These are phyloP conservation scores for Antrodiella citrinella DNA, from an alignment of 768 basidiomycete genomes.

Conservation along the genomic window DNA sequence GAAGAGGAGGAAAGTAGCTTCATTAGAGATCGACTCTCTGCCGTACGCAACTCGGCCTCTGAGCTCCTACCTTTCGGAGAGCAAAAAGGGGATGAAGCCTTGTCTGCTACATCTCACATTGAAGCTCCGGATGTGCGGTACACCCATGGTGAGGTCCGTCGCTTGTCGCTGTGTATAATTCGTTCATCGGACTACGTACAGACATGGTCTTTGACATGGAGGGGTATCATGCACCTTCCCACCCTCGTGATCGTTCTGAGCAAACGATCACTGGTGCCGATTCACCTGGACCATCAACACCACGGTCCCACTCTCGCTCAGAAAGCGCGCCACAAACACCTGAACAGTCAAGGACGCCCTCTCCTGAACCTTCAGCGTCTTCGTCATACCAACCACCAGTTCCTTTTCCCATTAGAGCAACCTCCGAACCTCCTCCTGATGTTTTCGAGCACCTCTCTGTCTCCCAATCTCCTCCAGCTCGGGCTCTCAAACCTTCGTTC, in stretches of 20 bases:
- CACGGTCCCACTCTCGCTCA: not conserved
- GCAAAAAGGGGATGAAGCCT: slow-evolving; percentile 34
- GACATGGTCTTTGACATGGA: slow-evolving; percentile 77
- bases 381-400: slow-evolving; percentile 13
- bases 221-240: slow-evolving; percentile 58
- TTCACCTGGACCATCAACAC: not conserved
- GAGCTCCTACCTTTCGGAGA: slow-evolving; percentile 18
- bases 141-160: slow-evolving; percentile 35
- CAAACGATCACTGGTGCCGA: slow-evolving; percentile 16
- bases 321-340: slow-evolving; percentile 10
- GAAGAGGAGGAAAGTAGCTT: slow-evolving; percentile 9
- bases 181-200: slow-evolving; percentile 22
- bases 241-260: slow-evolving; percentile 24
- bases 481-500: slow-evolving; percentile 8
- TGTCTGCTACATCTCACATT: slow-evolving; percentile 32
- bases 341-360: slow-evolving; percentile 18
- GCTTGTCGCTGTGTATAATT: not conserved
- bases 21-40: slow-evolving; percentile 12
- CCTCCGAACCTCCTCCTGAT: slow-evolving; percentile 57
- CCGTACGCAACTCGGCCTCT: slow-evolving; percentile 14
- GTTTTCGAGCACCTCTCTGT: slow-evolving; percentile 17
- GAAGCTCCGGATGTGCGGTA: slow-evolving; percentile 35
- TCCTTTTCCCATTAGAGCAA: slow-evolving; percentile 35
- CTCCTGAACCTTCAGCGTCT: slow-evolving; percentile 13
- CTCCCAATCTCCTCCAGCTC: slow-evolving; percentile 6